Conservation (phyloP, 805 yeast species). For the Ogataea parapolymorpha region DNA sequence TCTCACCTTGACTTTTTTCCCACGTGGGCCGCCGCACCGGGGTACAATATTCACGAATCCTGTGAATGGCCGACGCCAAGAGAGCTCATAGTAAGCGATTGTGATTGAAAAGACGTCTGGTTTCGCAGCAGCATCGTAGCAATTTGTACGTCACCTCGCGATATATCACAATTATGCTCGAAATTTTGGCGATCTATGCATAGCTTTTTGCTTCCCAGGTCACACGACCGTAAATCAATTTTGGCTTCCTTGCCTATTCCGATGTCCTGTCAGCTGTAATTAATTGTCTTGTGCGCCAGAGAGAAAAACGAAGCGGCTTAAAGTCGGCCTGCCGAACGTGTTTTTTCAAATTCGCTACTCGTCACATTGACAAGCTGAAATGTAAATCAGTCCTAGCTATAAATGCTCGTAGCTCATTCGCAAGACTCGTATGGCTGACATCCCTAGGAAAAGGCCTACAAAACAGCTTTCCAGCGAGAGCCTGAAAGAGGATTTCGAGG, state of each 20-base stretch:
- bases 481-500: conserved; percentile 13
- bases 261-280: background rate
- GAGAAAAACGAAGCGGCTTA: background rate
- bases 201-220: background rate
- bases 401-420: background rate
- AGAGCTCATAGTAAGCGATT: too few relatives aligned
- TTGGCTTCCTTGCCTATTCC: background rate
- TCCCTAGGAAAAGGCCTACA: background rate
- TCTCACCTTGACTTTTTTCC: background rate
- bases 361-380: conserved; percentile 3
- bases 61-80: background rate
- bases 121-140: too few relatives aligned
- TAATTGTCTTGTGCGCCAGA: background rate
- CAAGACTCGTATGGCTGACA: background rate
- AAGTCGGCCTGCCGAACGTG: background rate
- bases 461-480: conserved; percentile 18
- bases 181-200: background rate
- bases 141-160: too few relatives aligned
- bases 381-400: conserved; percentile 1
- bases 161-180: too few relatives aligned
- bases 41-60: background rate
- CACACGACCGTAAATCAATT: background rate
- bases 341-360: background rate
- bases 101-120: too few relatives aligned
- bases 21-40: conserved; percentile 7